Conservation (phyloP, 306 rosid genomes). For the Castanea mollissima region DNA sequence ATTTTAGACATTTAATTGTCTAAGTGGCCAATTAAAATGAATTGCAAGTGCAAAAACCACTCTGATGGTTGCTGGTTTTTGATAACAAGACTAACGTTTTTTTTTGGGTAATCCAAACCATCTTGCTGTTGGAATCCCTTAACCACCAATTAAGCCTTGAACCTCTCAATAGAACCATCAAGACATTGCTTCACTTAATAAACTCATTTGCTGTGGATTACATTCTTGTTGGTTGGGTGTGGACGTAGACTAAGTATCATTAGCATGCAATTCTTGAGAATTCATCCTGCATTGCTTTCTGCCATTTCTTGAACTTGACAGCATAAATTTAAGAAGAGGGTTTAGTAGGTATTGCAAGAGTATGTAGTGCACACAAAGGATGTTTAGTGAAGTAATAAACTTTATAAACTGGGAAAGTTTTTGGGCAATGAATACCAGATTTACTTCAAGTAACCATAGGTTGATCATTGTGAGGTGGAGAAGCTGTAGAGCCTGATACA, state of each 20-base stretch:
- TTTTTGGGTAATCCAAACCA: neutral
- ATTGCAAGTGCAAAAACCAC: neutral
- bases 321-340: neutral
- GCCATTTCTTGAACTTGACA: neutral
- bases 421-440: neutral
- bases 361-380: neutral
- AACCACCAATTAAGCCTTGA: neutral
- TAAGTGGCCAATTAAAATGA: too few relatives aligned
- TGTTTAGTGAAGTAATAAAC: neutral
- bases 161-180: neutral
- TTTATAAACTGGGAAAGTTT: too few relatives aligned
- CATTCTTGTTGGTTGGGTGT: neutral
- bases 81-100: neutral
- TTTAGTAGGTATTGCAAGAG: neutral
- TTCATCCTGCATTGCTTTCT: neutral
- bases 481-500: neutral
- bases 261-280: neutral
- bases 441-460: neutral
- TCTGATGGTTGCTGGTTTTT: neutral
- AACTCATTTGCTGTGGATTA: neutral
- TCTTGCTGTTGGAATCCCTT: neutral
- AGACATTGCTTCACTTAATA: neutral
- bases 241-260: neutral
- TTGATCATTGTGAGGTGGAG: neutral
- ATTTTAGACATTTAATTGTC: too few relatives aligned